phyloP scores from a whole-genome alignment of 208 protist genomes.

The Porcisia hertigi region DNA sequence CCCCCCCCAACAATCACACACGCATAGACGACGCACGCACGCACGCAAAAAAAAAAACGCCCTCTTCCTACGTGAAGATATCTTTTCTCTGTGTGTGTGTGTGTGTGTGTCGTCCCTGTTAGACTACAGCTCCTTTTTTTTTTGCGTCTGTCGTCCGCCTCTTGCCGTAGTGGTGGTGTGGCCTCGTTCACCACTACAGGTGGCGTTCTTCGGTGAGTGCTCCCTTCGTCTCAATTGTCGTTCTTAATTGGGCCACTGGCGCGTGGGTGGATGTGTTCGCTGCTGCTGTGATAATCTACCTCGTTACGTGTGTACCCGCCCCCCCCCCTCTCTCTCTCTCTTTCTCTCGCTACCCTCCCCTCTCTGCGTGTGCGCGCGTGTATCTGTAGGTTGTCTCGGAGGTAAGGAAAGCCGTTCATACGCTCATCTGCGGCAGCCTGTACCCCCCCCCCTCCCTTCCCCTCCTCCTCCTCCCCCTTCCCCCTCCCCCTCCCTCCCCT shows the following conservation, averaged over 20 bases:
- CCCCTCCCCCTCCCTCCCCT: neutral
- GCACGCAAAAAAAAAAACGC: too few relatives aligned
- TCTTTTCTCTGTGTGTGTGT: neutral
- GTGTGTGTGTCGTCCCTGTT: neutral
- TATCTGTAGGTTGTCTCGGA: too few relatives aligned
- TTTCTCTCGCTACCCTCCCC: neutral
- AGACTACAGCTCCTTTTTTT: neutral
- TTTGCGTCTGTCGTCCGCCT: neutral
- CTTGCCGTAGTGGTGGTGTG: too few relatives aligned
- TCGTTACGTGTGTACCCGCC: too few relatives aligned
- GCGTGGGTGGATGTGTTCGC: neutral
- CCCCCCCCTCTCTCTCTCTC: neutral
- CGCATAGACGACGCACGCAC: too few relatives aligned
- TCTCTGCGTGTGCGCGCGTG: neutral
- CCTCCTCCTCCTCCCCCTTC: neutral
- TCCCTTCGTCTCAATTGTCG: neutral
- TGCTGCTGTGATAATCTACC: neutral
- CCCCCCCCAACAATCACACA: too few relatives aligned
- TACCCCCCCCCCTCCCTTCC: neutral
- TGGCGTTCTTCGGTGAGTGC: neutral
- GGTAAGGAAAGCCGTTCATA: neutral
- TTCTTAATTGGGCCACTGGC: neutral
- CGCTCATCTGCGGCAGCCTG: neutral
- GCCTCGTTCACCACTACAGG: too few relatives aligned
- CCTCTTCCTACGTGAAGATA: neutral